phyloP scores from a whole-genome alignment of 768 basidiomycete species.

The Pulveroboletus sp. region DNA sequence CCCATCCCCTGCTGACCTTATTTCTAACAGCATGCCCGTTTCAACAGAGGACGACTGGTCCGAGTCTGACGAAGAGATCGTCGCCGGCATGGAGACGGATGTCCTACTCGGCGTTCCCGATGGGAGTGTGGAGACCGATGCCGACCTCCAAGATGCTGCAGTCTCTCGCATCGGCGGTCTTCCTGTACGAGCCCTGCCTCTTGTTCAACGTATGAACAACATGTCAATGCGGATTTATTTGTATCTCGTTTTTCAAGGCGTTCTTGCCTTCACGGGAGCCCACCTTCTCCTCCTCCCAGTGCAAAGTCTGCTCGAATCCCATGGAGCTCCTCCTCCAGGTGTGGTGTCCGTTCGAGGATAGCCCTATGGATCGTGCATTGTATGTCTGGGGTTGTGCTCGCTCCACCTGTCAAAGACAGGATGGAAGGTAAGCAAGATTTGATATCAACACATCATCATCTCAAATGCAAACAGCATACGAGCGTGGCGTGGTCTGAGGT shows the following conservation, averaged over 20 bases:
- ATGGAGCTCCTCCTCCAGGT: constrained; percentile 85
- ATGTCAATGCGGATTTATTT: constrained; percentile 42
- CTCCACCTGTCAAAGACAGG: constrained; percentile 64
- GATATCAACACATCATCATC: constrained; percentile 5
- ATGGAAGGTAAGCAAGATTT: constrained; percentile 60
- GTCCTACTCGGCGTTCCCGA: constrained; percentile 81
- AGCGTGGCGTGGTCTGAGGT: constrained; percentile 73
- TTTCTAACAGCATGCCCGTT: constrained; percentile 36
- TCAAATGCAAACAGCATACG: constrained; percentile 50
- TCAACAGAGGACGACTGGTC: constrained; percentile 63
- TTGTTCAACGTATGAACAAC: constrained; percentile 42
- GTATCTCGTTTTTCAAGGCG: constrained; percentile 54
- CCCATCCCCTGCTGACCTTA: constrained; percentile 2
- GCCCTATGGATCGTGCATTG: constrained; percentile 77
- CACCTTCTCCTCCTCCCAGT: constrained; percentile 56
- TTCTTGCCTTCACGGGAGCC: constrained; percentile 65
- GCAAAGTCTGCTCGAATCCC: constrained; percentile 63
- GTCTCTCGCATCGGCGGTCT: constrained; percentile 88
- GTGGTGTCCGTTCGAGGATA: constrained; percentile 87
- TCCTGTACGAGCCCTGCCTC: constrained; percentile 67
- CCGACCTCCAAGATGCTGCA: constrained; percentile 67
- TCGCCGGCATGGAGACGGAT: constrained; percentile 57
- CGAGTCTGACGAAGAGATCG: constrained; percentile 68
- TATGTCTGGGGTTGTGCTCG: constrained; percentile 83
- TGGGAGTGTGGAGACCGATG: constrained; percentile 51